phyloP scores from a whole-genome alignment of 2,329 filamentous ascomycete genomes.

The Colletotrichum cuscutae region DNA sequence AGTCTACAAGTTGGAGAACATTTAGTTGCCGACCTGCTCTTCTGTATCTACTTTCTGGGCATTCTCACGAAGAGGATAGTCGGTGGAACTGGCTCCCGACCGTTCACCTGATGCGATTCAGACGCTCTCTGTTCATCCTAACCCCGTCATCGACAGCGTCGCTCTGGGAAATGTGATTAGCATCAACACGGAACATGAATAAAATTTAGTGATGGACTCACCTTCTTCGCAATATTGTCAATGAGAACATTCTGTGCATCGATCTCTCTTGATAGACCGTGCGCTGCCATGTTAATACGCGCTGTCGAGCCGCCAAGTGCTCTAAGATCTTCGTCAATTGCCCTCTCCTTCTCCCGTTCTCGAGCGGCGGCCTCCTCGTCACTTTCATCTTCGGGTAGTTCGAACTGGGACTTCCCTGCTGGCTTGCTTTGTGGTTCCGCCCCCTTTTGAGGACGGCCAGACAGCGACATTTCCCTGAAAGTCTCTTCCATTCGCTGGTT shows the following conservation, averaged over 20 bases:
- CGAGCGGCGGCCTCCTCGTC: too few relatives aligned
- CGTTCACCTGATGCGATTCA: conserved; percentile 68
- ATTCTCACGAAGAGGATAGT: background rate
- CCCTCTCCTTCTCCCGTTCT: too few relatives aligned
- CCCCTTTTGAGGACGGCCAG: conserved; percentile 7
- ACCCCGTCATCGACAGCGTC: conserved; percentile 86
- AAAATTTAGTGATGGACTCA: conserved; percentile 47
- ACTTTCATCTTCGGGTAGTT: too few relatives aligned
- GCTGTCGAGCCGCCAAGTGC: conserved; percentile 77
- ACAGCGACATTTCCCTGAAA: conserved; percentile 53
- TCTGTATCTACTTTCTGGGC: background rate
- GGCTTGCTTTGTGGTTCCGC: too few relatives aligned
- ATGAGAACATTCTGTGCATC: conserved; percentile 81
- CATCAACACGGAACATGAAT: background rate
- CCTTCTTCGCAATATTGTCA: conserved; percentile 82
- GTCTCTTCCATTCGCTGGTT: conserved; percentile 65
- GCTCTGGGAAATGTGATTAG: conserved; percentile 64
- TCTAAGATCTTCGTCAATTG: conserved; percentile 67
- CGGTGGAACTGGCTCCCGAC: background rate
- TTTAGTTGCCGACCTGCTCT: conserved; percentile 27
- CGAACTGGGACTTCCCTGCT: too few relatives aligned
- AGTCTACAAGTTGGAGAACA: conserved; percentile 41
- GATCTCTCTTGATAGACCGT: conserved; percentile 79
- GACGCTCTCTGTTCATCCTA: conserved; percentile 77
- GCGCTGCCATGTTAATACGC: conserved; percentile 78